phyloP scores from a whole-genome alignment of 1,284 basidiomycete genomes.

The Cryptococcus maquisensis region DNA sequence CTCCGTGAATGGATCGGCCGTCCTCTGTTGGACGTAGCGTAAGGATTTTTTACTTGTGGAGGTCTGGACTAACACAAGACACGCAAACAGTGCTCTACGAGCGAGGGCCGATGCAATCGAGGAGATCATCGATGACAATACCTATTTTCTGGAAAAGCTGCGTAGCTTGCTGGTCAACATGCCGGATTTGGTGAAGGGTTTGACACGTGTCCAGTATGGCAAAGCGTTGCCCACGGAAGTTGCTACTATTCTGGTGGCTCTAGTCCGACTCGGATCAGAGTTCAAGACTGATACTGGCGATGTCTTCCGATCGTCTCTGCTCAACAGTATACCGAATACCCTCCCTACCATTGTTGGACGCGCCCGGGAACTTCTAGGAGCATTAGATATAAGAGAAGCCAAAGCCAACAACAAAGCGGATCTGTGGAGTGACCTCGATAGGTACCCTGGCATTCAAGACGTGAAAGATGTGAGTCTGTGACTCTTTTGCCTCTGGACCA shows the following conservation, averaged over 20 bases:
- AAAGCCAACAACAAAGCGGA: slow-evolving; percentile 64
- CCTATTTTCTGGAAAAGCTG: slow-evolving; percentile 57
- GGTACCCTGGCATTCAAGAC: slow-evolving; percentile 63
- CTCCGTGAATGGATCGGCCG: slow-evolving; percentile 81
- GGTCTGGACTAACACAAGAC: neutral
- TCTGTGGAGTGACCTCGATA: slow-evolving; percentile 69
- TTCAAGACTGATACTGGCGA: slow-evolving; percentile 58
- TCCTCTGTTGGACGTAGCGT: slow-evolving; percentile 74
- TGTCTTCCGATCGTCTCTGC: slow-evolving; percentile 61
- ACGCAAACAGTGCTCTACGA: slow-evolving; percentile 58
- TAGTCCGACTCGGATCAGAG: slow-evolving; percentile 66
- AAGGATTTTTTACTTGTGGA: slow-evolving; percentile 18
- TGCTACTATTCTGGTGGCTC: slow-evolving; percentile 67
- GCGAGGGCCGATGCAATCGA: slow-evolving; percentile 78
- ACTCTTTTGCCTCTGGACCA: neutral
- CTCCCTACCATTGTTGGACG: slow-evolving; percentile 64
- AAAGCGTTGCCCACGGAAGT: slow-evolving; percentile 85
- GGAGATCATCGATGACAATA: slow-evolving; percentile 64
- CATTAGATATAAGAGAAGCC: slow-evolving; percentile 64
- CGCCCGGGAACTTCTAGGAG: slow-evolving; percentile 58
- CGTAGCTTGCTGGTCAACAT: slow-evolving; percentile 67
- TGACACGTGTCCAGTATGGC: slow-evolving; percentile 84
- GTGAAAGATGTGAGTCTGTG: slow-evolving; percentile 49
- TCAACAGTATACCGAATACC: slow-evolving; percentile 67
- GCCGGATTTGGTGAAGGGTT: slow-evolving; percentile 83